A percentile compares a stretch with the other conserved stretches of the same genome.
These are phyloP conservation scores for Lycium ferocissimum DNA, from an alignment of 257 asterid genomes.

Conservation along the genomic window DNA sequence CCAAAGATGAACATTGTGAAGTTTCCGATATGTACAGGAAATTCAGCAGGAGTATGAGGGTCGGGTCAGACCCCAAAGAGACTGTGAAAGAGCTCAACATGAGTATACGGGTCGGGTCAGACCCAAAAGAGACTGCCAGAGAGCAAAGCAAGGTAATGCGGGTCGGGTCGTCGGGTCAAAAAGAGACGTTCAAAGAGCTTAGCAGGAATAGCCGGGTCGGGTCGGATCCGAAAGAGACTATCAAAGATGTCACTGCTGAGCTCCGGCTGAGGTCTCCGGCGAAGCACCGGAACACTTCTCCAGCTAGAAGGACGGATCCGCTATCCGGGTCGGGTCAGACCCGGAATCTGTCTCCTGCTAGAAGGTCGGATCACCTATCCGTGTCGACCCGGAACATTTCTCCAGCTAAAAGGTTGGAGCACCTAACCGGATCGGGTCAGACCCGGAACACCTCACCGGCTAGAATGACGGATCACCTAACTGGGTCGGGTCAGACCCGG, in stretches of 20 bases:
- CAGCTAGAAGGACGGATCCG: slow-evolving; percentile 29
- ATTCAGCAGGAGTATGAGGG: not conserved
- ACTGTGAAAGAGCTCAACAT: not conserved
- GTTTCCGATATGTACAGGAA: too few relatives aligned
- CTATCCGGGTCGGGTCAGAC: not conserved
- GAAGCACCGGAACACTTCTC: slow-evolving; percentile 45
- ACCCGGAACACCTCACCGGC: slow-evolving; percentile 53
- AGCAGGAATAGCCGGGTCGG: not conserved
- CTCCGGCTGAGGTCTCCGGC: slow-evolving; percentile 61
- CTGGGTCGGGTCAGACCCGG: slow-evolving; percentile 35
- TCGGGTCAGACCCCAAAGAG: not conserved
- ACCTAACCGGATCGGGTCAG: slow-evolving; percentile 55
- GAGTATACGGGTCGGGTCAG: not conserved
- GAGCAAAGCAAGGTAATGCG: not conserved
- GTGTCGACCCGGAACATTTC: slow-evolving; percentile 44
- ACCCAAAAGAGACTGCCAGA: not conserved
- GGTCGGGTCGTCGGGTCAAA: not conserved
- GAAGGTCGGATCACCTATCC: slow-evolving; percentile 57
- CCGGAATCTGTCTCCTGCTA: slow-evolving; percentile 47
- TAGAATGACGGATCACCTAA: too few relatives aligned
- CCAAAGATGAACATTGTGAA: not conserved
- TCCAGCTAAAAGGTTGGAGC: slow-evolving; percentile 48
- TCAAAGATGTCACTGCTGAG: slow-evolving; percentile 28
- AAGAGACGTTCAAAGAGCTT: slow-evolving; percentile 36
- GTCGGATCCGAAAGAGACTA: not conserved